Evolutionary conservation across 768 basidiomycete genomes (phyloP), one percentile per base, ranked within the genome.

Genomic region (Russula dissimulans): DNA sequence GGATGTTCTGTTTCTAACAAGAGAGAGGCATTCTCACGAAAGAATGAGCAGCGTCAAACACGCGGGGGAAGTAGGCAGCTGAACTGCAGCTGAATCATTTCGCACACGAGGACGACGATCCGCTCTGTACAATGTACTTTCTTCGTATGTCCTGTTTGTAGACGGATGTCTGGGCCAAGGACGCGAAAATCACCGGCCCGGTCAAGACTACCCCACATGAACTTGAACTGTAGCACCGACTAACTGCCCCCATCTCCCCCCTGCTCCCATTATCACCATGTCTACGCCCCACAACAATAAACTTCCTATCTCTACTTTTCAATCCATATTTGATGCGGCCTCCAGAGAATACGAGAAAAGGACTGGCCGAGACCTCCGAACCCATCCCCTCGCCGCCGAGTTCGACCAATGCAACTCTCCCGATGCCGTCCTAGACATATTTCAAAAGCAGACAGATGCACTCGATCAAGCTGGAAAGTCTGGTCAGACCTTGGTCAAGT

Each of bases 11-110:
- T n/a, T n/a, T n/a, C n/a, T n/a, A n/a, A n/a, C 75, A 87, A 57
- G 87, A 86, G 59, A 89, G 91, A 14, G 91, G 97, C 69, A 97
- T 93, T 69, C 34, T 14, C 32, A 48, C 29, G 66, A 36, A 64
- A 95, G 93, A 97, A 95, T 65, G 89, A 94, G 36, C 93, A 97
- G 75, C 80, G 95, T 58, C 91, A 95, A 73, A 79, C 82, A 72
- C n/a, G n/a, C 78, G 95, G 62, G 86, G 84, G 67, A 90, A 94
- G 63, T 95, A 98, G 71, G 66, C 68, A 7, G 83, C 87, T 0
- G 84, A 79, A n/a, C 95, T 93, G 91, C 69, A 78, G 60, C 71
- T 91, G 62, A 86, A 84, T 71, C 87, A 93, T 67, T 98, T 97
- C 68, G 74, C 73, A 39, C 80, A 82, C 65, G 74, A 87, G 34